Evolutionary conservation across 768 basidiomycete genomes (phyloP).

Genomic region (Hemileccinum rubropunctum): DNA sequence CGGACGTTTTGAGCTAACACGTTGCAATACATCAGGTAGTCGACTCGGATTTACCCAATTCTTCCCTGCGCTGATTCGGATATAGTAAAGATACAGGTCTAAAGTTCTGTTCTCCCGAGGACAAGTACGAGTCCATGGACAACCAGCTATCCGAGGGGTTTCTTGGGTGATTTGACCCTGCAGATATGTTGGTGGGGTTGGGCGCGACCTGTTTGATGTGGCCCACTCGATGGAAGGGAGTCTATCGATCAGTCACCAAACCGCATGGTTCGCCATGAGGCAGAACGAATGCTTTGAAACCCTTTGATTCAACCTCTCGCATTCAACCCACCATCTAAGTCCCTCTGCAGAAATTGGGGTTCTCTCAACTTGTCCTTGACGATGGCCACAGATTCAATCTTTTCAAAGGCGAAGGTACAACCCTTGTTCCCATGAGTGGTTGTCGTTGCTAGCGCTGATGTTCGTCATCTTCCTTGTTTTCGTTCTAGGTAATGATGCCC

Average conservation of each 20-base stretch:
- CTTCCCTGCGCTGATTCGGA: conserved; percentile 1
- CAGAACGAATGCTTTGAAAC: conserved; percentile 7
- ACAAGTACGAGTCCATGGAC: conserved; percentile 2
- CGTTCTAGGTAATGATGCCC: background rate
- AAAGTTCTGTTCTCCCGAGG: conserved; percentile 2
- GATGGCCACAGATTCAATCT: conserved; percentile 7
- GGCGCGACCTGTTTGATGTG: background rate
- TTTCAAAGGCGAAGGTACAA: conserved; percentile 7
- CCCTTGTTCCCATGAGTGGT: background rate
- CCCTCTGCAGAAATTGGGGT: conserved; percentile 4
- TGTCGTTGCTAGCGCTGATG: background rate
- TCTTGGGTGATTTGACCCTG: conserved; percentile 6
- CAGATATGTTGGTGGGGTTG: background rate
- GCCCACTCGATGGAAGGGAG: background rate
- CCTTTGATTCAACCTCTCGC: conserved; percentile 1
- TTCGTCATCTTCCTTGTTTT: background rate
- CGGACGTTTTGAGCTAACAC: conserved; percentile 6
- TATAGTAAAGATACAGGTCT: background rate
- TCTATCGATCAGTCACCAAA: conserved; percentile 10
- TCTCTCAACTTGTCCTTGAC: conserved; percentile 1
- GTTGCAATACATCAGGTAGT: conserved; percentile 11
- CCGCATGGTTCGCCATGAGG: conserved; percentile 27
- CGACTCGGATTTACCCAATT: conserved; percentile 5
- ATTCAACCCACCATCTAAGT: conserved; percentile 6
- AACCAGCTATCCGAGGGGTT: conserved; percentile 6